Conservation (phyloP, 2,329 filamentous ascomycete species). For the Aspergillus niger region DNA sequence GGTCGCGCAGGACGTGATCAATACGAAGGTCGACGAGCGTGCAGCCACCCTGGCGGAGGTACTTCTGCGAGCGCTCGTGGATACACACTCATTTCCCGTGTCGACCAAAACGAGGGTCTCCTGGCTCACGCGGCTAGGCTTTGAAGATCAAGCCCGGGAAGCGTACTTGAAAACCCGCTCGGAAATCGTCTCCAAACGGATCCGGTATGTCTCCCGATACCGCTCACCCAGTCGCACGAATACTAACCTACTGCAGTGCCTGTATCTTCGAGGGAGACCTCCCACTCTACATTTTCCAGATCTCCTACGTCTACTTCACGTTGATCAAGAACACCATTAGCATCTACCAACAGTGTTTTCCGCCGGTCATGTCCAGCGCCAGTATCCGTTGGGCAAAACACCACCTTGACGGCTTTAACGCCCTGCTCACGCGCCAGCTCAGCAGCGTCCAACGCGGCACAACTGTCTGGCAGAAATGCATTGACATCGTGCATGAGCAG, state of each 20-base stretch:
- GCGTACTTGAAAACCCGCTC: constrained; percentile 80
- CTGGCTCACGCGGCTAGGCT: constrained; percentile 85
- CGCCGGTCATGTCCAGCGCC: constrained; percentile 82
- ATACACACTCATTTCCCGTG: constrained; percentile 73
- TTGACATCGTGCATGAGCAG: constrained; percentile 78
- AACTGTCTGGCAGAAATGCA: constrained; percentile 77
- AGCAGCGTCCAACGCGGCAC: constrained; percentile 80
- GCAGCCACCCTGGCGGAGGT: constrained; percentile 74
- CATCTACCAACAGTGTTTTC: constrained; percentile 86
- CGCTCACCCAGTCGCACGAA: not conserved
- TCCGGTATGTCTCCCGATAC: constrained; percentile 62
- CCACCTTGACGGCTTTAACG: constrained; percentile 87
- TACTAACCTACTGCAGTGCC: constrained; percentile 60
- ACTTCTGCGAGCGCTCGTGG: constrained; percentile 74
- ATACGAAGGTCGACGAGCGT: constrained; percentile 84
- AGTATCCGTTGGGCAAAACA: constrained; percentile 99
- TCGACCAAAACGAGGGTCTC: constrained; percentile 79
- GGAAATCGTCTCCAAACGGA: constrained; percentile 75
- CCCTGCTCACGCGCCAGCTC: constrained; percentile 76
- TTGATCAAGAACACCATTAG: constrained; percentile 90
- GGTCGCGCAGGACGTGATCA: constrained; percentile 89
- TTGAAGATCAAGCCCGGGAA: constrained; percentile 84
- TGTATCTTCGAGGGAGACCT: constrained; percentile 95
- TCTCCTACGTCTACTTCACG: constrained; percentile 94
- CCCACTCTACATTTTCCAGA: constrained; percentile 88